phyloP scores from a whole-genome alignment of 495 filamentous ascomycete species.

The Aspergillus affinis region DNA sequence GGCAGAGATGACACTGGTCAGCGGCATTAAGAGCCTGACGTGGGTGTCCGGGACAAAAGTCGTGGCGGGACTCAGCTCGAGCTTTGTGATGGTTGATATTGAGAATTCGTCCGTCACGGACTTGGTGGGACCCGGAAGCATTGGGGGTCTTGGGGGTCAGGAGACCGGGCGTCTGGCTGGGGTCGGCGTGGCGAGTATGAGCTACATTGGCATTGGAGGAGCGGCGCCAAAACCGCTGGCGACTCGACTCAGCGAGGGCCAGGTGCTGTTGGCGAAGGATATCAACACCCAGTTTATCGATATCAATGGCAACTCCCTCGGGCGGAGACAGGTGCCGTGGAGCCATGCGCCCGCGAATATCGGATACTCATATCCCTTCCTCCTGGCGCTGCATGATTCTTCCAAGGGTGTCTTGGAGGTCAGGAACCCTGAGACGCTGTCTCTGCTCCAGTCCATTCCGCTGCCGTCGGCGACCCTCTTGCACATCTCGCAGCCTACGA shows the following conservation, averaged over 20 bases:
- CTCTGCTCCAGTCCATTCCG: conserved; percentile 78
- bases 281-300: conserved; percentile 94
- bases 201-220: conserved; percentile 90
- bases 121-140: conserved; percentile 74
- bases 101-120: conserved; percentile 67
- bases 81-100: conserved; percentile 89
- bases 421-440: conserved; percentile 87
- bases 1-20: conserved; percentile 74
- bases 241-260: conserved; percentile 74
- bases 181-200: conserved; percentile 76
- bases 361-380: conserved; percentile 94
- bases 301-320: conserved; percentile 73
- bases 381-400: conserved; percentile 80
- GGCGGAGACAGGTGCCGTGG: conserved; percentile 90
- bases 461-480: conserved; percentile 77
- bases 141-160: conserved; percentile 65
- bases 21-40: conserved; percentile 76
- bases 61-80: conserved; percentile 82
- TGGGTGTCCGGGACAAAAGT: conserved; percentile 87
- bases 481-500: conserved; percentile 92
- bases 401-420: conserved; percentile 87
- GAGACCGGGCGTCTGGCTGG: conserved; percentile 62
- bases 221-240: conserved; percentile 88
- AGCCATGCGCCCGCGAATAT: conserved; percentile 81
- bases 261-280: conserved; percentile 89